Percentiles rank a stretch among this genome's conserved stretches.
phyloP scores from a whole-genome alignment of 805 yeast species.

The Candida piceae region DNA sequence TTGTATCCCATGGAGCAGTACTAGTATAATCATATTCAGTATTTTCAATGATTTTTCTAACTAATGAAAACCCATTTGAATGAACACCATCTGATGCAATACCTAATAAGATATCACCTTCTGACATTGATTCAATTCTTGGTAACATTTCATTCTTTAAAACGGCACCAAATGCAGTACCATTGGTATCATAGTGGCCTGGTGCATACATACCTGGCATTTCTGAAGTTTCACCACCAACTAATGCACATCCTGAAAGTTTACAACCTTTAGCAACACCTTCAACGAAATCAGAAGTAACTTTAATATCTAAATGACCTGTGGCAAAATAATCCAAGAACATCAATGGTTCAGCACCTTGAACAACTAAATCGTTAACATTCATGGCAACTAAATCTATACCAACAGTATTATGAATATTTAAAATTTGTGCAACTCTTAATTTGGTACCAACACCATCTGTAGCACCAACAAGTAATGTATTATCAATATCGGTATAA shows the following conservation, averaged over 20 bases:
- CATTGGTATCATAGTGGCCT: slow-evolving; percentile 96
- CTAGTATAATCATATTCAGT: slow-evolving; percentile 67
- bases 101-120: slow-evolving; percentile 83
- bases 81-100: slow-evolving; percentile 89
- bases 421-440: slow-evolving; percentile 84
- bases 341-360: slow-evolving; percentile 97
- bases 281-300: slow-evolving; percentile 82
- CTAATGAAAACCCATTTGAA: slow-evolving; percentile 93
- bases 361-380: slow-evolving; percentile 95
- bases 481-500: slow-evolving; percentile 62
- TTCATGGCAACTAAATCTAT: slow-evolving; percentile 98
- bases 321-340: slow-evolving; percentile 96
- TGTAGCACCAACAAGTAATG: slow-evolving; percentile 93
- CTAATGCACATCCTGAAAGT: slow-evolving; percentile 92
- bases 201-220: slow-evolving; percentile 98
- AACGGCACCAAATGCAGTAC: slow-evolving; percentile 98
- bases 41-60: slow-evolving; percentile 84
- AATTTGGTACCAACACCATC: slow-evolving; percentile 99
- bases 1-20: slow-evolving; percentile 78
- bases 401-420: slow-evolving; percentile 95
- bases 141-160: slow-evolving; percentile 73
- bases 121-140: slow-evolving; percentile 54
- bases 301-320: slow-evolving; percentile 77
- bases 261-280: slow-evolving; percentile 98
- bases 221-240: slow-evolving; percentile 98